These are phyloP conservation scores for Pulveroboletus sp. DNA, from an alignment of 768 basidiomycete genomes.

Conservation along the genomic window DNA sequence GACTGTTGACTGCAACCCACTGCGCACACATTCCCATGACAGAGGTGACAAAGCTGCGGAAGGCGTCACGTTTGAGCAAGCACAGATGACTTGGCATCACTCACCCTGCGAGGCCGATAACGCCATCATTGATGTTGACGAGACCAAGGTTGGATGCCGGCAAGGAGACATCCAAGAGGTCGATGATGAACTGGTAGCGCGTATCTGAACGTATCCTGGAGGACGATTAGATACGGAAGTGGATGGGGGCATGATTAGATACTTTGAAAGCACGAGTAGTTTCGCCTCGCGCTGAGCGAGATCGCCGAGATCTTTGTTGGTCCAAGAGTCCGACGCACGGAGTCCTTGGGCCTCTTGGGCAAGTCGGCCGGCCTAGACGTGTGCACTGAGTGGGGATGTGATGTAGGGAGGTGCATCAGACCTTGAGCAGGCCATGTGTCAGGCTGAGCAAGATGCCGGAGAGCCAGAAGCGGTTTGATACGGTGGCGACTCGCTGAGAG, in stretches of 20 bases:
- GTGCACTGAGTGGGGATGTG: neutral
- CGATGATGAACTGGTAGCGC: slow-evolving; percentile 79
- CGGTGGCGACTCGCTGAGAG: slow-evolving; percentile 55
- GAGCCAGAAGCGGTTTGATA: slow-evolving; percentile 84
- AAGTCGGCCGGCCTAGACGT: slow-evolving; percentile 54
- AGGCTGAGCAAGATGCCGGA: slow-evolving; percentile 83
- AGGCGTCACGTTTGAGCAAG: slow-evolving; percentile 1
- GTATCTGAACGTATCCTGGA: slow-evolving; percentile 60
- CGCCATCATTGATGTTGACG: slow-evolving; percentile 77
- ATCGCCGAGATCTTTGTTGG: slow-evolving; percentile 67
- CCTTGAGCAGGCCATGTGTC: slow-evolving; percentile 67
- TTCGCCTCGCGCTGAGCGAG: slow-evolving; percentile 66
- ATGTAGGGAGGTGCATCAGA: slow-evolving; percentile 19
- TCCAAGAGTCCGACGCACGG: slow-evolving; percentile 40
- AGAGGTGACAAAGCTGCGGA: slow-evolving; percentile 62
- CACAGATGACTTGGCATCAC: slow-evolving; percentile 24
- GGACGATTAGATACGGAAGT: slow-evolving; percentile 3
- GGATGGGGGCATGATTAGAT: slow-evolving; percentile 20
- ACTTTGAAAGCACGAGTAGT: slow-evolving; percentile 56
- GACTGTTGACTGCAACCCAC: slow-evolving; percentile 52
- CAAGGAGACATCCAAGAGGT: slow-evolving; percentile 85
- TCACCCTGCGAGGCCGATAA: slow-evolving; percentile 83
- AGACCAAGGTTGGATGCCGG: slow-evolving; percentile 82
- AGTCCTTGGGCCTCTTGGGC: slow-evolving; percentile 58
- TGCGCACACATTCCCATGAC: slow-evolving; percentile 66